Base-by-base conservation (phyloP, 345 rosid species). In the Eucalyptus curtisii region DNA sequence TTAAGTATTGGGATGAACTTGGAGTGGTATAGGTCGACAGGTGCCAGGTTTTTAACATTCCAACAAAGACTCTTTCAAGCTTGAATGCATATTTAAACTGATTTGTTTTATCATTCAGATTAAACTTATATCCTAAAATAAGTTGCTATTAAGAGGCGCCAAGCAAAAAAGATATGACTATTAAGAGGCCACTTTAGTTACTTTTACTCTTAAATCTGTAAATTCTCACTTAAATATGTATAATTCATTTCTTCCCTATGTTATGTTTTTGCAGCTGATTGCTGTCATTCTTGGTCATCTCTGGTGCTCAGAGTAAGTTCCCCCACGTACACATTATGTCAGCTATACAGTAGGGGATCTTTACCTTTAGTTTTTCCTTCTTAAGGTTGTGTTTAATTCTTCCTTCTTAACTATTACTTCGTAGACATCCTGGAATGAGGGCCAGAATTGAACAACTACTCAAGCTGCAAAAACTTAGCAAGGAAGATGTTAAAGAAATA, bases 251-350 rank as follows among this genome's bases (percentile, higher is more conserved):
- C 50, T 86, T 16, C 19, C 86, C n/a, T 82, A 55, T 86, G 7
- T 89, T 88, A 10, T 90, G 49, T 90, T 87, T 55, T 40, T 94
- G 94, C 98, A 98, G 99, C 91, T 97, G 91, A 90, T 97, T 89
- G 95, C 97, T 50, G 94, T 98, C 44, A 95, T 98, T 86, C 91
- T 98, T 90, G 99, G 99, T 71, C 97, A 98, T 91, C 93, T 98
- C 80, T 98, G 99, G 99, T 98, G 96, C 92, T 93, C 99, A 16
- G 99, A 97, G 99, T 97, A 96, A 95, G 98, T 91, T 87, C 37
- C 87, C 84, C 10, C 40, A 87, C 10, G 44, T 20, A 49, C 15
- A 81, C 48, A 87, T 50, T 49, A 59, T 19, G 87, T 40, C 40
- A 86, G 87, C 40, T 50, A 31, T 50, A 50, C 61, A 49, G 45